phyloP scores from a whole-genome alignment of 148 eudicot genomes.

The Silene conica region DNA sequence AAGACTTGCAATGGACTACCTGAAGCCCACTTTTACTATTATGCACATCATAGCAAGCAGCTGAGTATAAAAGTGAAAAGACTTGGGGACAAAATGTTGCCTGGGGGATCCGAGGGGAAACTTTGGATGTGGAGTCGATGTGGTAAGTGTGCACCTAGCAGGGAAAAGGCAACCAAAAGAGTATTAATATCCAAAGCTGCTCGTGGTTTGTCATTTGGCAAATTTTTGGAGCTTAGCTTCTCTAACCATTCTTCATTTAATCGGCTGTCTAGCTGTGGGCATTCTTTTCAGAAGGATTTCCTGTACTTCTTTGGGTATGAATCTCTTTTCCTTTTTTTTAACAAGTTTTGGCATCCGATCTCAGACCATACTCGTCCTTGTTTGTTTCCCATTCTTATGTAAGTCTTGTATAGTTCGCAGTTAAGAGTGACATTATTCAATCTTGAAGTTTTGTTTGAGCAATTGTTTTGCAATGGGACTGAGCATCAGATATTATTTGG shows the following conservation, averaged over 20 bases:
- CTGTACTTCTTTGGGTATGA: slow-evolving; percentile 90
- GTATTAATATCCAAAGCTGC: slow-evolving; percentile 77
- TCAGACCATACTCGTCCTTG: not conserved
- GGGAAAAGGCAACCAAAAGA: slow-evolving; percentile 65
- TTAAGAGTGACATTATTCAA: too few species aligned
- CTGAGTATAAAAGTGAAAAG: slow-evolving; percentile 69
- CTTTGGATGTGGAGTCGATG: slow-evolving; percentile 99
- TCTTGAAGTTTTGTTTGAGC: too few species aligned
- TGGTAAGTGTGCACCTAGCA: slow-evolving; percentile 63
- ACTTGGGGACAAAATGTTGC: slow-evolving; percentile 40
- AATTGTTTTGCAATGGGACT: too few species aligned
- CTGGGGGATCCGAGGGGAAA: slow-evolving; percentile 72
- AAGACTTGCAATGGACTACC: slow-evolving; percentile 59
- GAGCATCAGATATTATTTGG: too few species aligned
- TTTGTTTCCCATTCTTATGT: not conserved
- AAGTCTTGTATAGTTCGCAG: not conserved
- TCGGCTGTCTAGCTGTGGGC: slow-evolving; percentile 69
- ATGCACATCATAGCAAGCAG: slow-evolving; percentile 86
- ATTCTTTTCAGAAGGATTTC: slow-evolving; percentile 80
- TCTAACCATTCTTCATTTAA: slow-evolving; percentile 67
- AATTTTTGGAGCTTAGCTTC: slow-evolving; percentile 91
- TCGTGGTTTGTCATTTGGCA: slow-evolving; percentile 85
- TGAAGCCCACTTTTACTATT: slow-evolving; percentile 70
- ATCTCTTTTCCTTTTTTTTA: not conserved
- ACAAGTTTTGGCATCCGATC: not conserved